Evolutionary conservation across 176 grass and related monocot species (phyloP).

Genomic region (Rhynchospora breviuscula): DNA sequence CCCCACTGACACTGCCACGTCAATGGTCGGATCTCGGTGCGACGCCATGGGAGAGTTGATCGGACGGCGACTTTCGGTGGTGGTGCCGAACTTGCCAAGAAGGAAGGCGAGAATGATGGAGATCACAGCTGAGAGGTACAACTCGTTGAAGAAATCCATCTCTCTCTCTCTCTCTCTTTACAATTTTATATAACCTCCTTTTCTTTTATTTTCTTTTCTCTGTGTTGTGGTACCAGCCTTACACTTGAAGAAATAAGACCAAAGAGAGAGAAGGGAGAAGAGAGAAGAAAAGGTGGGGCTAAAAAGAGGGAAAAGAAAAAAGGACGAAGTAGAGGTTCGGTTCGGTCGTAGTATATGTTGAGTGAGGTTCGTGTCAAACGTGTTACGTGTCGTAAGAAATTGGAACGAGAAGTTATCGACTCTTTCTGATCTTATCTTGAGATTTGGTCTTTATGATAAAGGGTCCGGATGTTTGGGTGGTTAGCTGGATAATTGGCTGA

Average conservation of each 20-base stretch:
- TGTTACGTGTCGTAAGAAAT: neutral
- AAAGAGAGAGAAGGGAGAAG: neutral
- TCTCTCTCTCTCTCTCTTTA: neutral
- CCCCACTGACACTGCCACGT: neutral
- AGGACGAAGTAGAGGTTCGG: neutral
- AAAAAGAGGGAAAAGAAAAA: neutral
- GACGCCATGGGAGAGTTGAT: neutral
- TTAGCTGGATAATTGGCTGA: neutral
- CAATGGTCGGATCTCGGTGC: neutral
- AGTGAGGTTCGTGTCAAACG: neutral
- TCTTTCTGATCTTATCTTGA: slow-evolving; percentile 12
- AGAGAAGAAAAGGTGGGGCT: neutral
- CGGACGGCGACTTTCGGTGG: neutral
- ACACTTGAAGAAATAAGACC: slow-evolving; percentile 6
- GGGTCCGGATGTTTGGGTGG: neutral
- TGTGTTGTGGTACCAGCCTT: slow-evolving; percentile 19
- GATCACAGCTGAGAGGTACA: slow-evolving; percentile 31
- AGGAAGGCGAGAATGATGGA: slow-evolving; percentile 36
- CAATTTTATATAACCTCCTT: neutral
- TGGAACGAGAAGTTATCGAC: neutral
- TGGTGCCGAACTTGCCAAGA: slow-evolving; percentile 27
- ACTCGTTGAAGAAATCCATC: slow-evolving; percentile 43
- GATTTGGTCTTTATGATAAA: neutral
- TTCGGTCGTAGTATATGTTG: neutral
- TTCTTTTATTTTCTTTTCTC: neutral